Percentiles rank a stretch among this genome's conserved stretches.
Conservation (phyloP, 1,284 basidiomycete species). For the Leccinum fuscescens region DNA sequence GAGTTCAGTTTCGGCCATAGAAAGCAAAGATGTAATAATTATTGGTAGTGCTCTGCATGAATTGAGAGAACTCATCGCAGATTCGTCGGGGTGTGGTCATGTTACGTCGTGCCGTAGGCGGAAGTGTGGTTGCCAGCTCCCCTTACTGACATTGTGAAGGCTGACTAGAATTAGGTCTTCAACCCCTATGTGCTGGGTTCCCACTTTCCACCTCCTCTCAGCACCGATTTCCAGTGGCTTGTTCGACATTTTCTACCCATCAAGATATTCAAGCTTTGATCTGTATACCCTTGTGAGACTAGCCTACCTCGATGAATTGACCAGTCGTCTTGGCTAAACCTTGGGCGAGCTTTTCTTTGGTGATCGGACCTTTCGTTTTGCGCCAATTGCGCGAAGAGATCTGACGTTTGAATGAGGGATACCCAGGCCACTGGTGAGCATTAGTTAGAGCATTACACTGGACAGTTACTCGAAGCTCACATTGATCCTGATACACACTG, state of each 20-base stretch:
- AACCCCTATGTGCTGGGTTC: conserved; percentile 48
- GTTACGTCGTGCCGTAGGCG: conserved; percentile 36
- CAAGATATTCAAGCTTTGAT: not conserved
- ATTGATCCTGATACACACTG: conserved; percentile 64
- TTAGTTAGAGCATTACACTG: not conserved
- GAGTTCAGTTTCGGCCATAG: not conserved
- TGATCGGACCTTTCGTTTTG: conserved; percentile 65
- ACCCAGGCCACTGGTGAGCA: conserved; percentile 66
- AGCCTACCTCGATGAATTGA: conserved; percentile 49
- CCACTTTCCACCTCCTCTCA: conserved; percentile 55
- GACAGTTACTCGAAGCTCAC: conserved; percentile 38
- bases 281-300: not conserved
- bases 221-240: conserved; percentile 32
- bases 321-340: conserved; percentile 57
- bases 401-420: conserved; percentile 64
- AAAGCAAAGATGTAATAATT: not conserved
- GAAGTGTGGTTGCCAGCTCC: conserved; percentile 73
- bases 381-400: conserved; percentile 72
- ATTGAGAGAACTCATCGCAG: not conserved
- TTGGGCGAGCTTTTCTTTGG: conserved; percentile 56
- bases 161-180: conserved; percentile 67
- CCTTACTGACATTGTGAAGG: conserved; percentile 72
- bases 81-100: not conserved
- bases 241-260: conserved; percentile 31
- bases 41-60: not conserved